These are phyloP conservation scores for Tolypocladium paradoxum DNA, from an alignment of 2,329 filamentous ascomycete genomes.

Conservation along the genomic window DNA sequence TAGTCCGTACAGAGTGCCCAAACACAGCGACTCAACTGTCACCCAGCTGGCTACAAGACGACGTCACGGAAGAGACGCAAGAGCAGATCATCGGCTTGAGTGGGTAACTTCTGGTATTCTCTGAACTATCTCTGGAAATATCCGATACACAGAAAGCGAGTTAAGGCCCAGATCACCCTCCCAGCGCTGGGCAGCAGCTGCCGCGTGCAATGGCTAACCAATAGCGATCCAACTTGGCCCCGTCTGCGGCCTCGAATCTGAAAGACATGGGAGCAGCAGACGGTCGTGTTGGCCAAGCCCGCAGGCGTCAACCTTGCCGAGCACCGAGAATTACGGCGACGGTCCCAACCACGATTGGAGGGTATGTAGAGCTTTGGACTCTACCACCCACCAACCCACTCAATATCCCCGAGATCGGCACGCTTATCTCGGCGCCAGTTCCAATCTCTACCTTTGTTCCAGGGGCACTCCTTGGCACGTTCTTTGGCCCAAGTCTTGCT, in stretches of 20 bases:
- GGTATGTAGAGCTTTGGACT: conserved; percentile 34
- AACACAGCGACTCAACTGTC: neutral
- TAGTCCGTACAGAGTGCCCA: too few species aligned
- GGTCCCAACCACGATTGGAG: conserved; percentile 52
- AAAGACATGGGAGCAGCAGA: neutral
- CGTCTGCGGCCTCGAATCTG: neutral
- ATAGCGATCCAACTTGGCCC: conserved; percentile 2
- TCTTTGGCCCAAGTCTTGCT: conserved; percentile 27
- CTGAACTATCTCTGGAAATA: conserved; percentile 28
- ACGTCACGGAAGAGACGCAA: neutral
- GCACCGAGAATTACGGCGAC: conserved; percentile 6
- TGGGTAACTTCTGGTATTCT: conserved; percentile 60
- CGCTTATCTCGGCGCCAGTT: conserved; percentile 53
- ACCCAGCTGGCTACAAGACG: neutral
- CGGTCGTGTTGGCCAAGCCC: neutral
- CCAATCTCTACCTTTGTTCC: conserved; percentile 48
- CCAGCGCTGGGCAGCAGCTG: conserved; percentile 8
- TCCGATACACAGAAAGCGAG: conserved; percentile 57
- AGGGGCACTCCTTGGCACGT: conserved; percentile 41
- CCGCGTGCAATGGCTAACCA: neutral
- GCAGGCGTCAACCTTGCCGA: neutral
- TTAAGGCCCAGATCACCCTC: conserved; percentile 30
- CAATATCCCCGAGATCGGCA: conserved; percentile 65
- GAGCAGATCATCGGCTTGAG: conserved; percentile 24
- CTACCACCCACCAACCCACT: conserved; percentile 93